Evolutionary conservation across 2,329 filamentous ascomycete species (phyloP).

Genomic region (Chrysoporthe puriensis): DNA sequence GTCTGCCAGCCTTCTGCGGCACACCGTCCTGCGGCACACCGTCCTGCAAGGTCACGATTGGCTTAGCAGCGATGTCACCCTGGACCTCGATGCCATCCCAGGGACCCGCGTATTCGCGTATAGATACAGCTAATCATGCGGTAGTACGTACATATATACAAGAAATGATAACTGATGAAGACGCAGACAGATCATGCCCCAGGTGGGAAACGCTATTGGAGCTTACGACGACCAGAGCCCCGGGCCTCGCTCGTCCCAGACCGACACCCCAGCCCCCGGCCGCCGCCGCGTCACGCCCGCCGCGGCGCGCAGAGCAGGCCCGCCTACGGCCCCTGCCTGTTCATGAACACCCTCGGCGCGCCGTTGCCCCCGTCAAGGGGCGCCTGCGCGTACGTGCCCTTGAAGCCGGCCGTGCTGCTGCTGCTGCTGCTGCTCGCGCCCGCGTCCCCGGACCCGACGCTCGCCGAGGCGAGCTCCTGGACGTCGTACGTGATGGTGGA

Average conservation of each 20-base stretch:
- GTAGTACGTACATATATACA: conserved; percentile 11
- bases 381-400: conserved; percentile 26
- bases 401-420: not conserved
- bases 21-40: not conserved
- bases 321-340: conserved; percentile 25
- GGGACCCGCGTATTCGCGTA: not conserved
- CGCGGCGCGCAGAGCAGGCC: not conserved
- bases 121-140: conserved; percentile 8
- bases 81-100: not conserved
- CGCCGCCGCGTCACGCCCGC: not conserved
- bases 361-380: conserved; percentile 26
- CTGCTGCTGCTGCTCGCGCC: conserved; percentile 14
- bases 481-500: conserved; percentile 54
- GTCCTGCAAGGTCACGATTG: not conserved
- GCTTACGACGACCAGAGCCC: not conserved
- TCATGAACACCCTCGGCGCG: conserved; percentile 32
- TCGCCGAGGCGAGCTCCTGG: conserved; percentile 41
- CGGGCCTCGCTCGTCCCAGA: not conserved
- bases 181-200: not conserved
- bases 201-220: not conserved
- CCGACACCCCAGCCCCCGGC: not conserved
- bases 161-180: not conserved
- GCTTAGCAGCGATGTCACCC: conserved; percentile 4
- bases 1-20: not conserved
- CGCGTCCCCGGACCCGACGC: conserved; percentile 1